Evolutionary conservation across 2,329 filamentous ascomycete genomes (phyloP), one percentile per base, ranked within the genome.

Genomic region (Cercospora sesami): DNA sequence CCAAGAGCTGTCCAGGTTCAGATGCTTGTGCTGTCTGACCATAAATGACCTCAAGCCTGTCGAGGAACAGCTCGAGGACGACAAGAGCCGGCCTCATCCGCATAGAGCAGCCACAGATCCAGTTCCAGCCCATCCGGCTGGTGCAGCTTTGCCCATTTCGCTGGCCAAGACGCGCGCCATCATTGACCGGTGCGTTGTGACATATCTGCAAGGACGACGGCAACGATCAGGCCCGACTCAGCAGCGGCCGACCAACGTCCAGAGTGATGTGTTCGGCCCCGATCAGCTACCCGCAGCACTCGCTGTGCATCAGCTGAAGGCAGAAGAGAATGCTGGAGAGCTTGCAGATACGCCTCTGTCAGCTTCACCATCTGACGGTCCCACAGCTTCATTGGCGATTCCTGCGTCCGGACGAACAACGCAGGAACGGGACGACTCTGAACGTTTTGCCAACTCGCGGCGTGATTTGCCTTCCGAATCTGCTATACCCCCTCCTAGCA

Each of bases 11-110:
- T 86, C 86, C 39, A 86, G 90, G 42, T 96, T 95, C 79, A 87
- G 92, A 73, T 97, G 93, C 79, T 91, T 91, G 51, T 90, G 92
- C 64, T 97, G 93, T 78, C 82, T 91, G 74, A 95, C 91, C 18
- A 89, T 97, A 76, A 96, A 96, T 77, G 93, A 96, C 77, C 79
- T 96, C 63, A 74, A 75, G 65, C 71, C 78, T 73, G 73, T 71
- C 28, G 67, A 65, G 64, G 70, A 75, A 65, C 65, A 72, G 68
- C 62, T 66, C 57, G 68, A 72, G 48, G 68, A 67, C 55, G 68
- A 68, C 61, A 69, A 69, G 63, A 70, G 68, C 60, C 45, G 65
- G 59, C 68, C 69, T 23, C 61, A 66, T 42, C 66, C 53, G 26
- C 70, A 68, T 51, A 45, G 68, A 31, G 68, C 72, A 61, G 67